Base-by-base conservation (phyloP, 2,329 filamentous ascomycete species). In the Aspergillus sp. region DNA sequence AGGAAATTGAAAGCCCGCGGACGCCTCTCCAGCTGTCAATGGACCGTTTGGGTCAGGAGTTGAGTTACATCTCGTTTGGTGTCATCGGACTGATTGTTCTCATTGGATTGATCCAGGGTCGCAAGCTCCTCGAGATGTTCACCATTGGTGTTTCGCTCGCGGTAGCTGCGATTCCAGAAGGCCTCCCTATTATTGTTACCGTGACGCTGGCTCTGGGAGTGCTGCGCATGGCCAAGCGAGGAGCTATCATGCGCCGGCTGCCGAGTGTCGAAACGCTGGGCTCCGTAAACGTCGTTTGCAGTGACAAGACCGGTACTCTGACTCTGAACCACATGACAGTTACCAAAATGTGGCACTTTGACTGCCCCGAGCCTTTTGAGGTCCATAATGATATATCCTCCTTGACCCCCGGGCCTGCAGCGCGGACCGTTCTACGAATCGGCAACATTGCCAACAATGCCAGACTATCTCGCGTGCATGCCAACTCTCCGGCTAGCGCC, bases 201-300 rank as follows among this genome's bases (percentile, higher is more conserved):
- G 95, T 99, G 36, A 99, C 95, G 0, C 83, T 99, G 58, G 95
- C 95, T 41, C 83, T 99, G 13, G 96, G 95, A 13, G 96, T 99
- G 8, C 86, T 99, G 71, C 88, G 95, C 60, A 99, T 99, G 95
- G 96, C 95, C 62, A 92, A 88, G 71, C 88, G 94, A 69, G 91
- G 96, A 73, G 95, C 95, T 8, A 99, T 99, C 74, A 94, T 99
- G 62, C 90, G 95, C 67, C 89, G 91, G 72, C 89, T 99, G 78
- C 96, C 96, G 21, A 98, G 95, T 76, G 96, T 99, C 8, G 95
- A 99, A 75, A 99, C 95, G 0, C 80, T 99, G 5, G 96, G 96
- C 8, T 97, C 93, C n/a, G 95, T 99, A 61, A 99, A 98, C 70
- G 93, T 99, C n/a, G 92, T 99, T 6, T 99, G 96, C 80, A 97